These are phyloP conservation scores for Aspergillus tubingensis DNA, from an alignment of 2,329 filamentous ascomycete species.

Conservation along the genomic window DNA sequence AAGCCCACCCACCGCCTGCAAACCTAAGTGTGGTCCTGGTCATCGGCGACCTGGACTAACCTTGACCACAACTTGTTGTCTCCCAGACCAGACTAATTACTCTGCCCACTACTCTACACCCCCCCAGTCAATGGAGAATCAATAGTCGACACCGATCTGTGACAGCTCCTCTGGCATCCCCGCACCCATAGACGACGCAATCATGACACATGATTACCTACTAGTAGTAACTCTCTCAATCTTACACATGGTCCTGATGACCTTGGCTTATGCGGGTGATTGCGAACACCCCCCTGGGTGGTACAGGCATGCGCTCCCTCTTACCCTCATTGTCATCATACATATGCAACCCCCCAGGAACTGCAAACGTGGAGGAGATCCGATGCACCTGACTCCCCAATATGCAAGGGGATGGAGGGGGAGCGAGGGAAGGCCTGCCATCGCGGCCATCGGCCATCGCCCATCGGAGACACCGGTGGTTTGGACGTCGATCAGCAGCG, in stretches of 20 bases:
- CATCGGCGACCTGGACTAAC: neutral
- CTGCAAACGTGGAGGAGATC: conserved; percentile 15
- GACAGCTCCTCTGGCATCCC: conserved; percentile 4
- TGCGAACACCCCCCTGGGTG: neutral
- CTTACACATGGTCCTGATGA: neutral
- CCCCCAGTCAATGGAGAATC: neutral
- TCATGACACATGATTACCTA: conserved; percentile 4
- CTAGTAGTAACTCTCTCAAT: neutral
- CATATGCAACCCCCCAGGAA: conserved; percentile 12
- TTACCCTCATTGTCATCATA: conserved; percentile 14
- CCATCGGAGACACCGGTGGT: conserved; percentile 13
- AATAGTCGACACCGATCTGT: conserved; percentile 11
- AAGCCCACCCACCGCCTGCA: neutral
- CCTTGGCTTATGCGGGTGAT: neutral
- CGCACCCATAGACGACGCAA: neutral
- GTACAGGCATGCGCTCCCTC: neutral
- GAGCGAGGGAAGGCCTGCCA: neutral
- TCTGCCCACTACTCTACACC: neutral
- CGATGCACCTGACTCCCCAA: conserved; percentile 1
- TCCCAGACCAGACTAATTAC: neutral
- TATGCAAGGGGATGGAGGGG: conserved; percentile 13
- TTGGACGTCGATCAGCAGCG: conserved; percentile 2
- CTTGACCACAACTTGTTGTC: neutral
- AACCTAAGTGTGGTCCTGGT: neutral
- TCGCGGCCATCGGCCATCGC: neutral